Percentiles rank a stretch among this genome's conserved stretches.
phyloP scores from a whole-genome alignment of 441 rosid species.

The Heliophila coronopifolia region DNA sequence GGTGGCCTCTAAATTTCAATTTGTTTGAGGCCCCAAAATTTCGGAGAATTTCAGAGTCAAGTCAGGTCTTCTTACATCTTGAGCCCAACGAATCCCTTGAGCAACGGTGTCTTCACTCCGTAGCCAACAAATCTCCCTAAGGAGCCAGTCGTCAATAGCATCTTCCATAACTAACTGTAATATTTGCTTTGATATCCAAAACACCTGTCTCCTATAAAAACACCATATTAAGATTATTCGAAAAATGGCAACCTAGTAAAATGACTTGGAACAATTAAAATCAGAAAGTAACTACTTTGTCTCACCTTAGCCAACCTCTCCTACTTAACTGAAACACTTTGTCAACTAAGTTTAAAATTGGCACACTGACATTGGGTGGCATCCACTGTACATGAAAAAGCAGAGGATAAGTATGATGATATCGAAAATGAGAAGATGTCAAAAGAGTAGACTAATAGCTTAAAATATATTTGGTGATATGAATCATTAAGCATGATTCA shows the following conservation, averaged over 20 bases:
- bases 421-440: constrained; percentile 12
- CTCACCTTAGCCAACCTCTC: constrained; percentile 98
- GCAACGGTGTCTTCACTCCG: constrained; percentile 75
- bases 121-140: constrained; percentile 79
- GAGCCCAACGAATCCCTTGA: constrained; percentile 71
- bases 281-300: constrained; percentile 6
- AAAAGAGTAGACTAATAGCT: constrained; percentile 2
- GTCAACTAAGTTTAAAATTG: constrained; percentile 89
- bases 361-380: constrained; percentile 91
- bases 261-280: not conserved
- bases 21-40: too few relatives aligned
- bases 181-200: constrained; percentile 96
- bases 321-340: constrained; percentile 92
- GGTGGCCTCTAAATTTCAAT: too few relatives aligned
- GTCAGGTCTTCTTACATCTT: constrained; percentile 94
- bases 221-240: constrained; percentile 18
- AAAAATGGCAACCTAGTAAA: not conserved
- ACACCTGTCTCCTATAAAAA: constrained; percentile 75
- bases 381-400: constrained; percentile 68
- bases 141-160: constrained; percentile 93
- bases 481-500: not conserved
- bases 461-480: not conserved
- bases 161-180: constrained; percentile 93
- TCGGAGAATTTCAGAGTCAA: too few relatives aligned
- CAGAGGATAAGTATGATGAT: not conserved